phyloP scores from a whole-genome alignment of 345 rosid species.

The Anastatica hierochuntica region DNA sequence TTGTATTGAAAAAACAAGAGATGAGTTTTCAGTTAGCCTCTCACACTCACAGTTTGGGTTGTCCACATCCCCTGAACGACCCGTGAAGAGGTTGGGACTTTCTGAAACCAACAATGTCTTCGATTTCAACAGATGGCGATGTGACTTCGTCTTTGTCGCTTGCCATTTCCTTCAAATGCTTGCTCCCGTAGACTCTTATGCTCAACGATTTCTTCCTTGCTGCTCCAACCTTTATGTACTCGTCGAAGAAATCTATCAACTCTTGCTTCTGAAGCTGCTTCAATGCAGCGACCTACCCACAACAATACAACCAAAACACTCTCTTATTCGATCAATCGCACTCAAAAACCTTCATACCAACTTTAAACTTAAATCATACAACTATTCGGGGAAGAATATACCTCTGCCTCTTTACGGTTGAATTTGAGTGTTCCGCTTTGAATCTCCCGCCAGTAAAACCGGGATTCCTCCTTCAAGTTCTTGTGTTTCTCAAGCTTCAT shows the following conservation, averaged over 20 bases:
- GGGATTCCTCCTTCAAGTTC: conserved; percentile 71
- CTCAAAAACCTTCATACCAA: background rate
- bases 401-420: conserved; percentile 76
- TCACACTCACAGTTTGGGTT: conserved; percentile 37
- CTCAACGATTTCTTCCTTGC: conserved; percentile 47
- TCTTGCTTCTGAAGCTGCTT: conserved; percentile 59
- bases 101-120: conserved; percentile 61
- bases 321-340: background rate
- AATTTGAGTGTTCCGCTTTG: conserved; percentile 60
- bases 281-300: conserved; percentile 49
- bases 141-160: conserved; percentile 32
- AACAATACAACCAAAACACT: background rate
- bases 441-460: conserved; percentile 68
- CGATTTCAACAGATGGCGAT: conserved; percentile 32
- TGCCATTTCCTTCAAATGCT: conserved; percentile 39
- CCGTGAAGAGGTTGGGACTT: conserved; percentile 74
- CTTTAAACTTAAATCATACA: too few species aligned
- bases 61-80: conserved; percentile 60
- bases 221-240: conserved; percentile 61
- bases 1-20: too few species aligned
- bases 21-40: background rate
- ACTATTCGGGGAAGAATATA: too few species aligned
- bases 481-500: conserved; percentile 93
- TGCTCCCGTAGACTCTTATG: conserved; percentile 50
- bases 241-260: conserved; percentile 60